Conservation (phyloP, 257 asterid genomes). For the Verbena officinalis region DNA sequence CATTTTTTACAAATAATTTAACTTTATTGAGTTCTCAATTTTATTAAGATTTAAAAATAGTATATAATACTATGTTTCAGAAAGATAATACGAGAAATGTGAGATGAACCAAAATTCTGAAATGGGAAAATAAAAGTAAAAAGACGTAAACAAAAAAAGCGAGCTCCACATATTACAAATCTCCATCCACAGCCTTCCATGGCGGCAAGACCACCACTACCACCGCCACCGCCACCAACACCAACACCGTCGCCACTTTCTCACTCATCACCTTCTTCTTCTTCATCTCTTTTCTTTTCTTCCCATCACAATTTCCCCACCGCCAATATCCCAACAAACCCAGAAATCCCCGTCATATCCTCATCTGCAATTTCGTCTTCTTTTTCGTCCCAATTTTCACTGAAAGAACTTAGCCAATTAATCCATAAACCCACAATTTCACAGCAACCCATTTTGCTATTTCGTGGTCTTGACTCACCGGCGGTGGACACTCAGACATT, state of each 20-base stretch:
- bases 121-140: not conserved
- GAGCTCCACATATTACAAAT: constrained; percentile 42
- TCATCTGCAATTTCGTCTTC: constrained; percentile 28
- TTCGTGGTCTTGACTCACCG: constrained; percentile 55
- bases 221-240: constrained; percentile 40
- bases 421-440: constrained; percentile 27
- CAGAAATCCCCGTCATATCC: constrained; percentile 44
- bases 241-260: constrained; percentile 9
- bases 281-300: constrained; percentile 31
- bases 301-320: constrained; percentile 29
- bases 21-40: no score
- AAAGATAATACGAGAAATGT: not conserved
- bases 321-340: constrained; percentile 23
- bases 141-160: not conserved
- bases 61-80: no score
- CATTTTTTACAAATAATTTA: no score
- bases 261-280: constrained; percentile 12
- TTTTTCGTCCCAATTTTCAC: constrained; percentile 30
- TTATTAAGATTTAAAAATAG: no score
- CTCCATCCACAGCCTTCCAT: constrained; percentile 37
- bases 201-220: constrained; percentile 41
- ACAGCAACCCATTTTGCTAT: constrained; percentile 59
- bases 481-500: constrained; percentile 81
- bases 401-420: constrained; percentile 29
- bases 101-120: not conserved